phyloP scores from a whole-genome alignment of 1,139 yeast genomes.

The Diutina neorugosa region DNA sequence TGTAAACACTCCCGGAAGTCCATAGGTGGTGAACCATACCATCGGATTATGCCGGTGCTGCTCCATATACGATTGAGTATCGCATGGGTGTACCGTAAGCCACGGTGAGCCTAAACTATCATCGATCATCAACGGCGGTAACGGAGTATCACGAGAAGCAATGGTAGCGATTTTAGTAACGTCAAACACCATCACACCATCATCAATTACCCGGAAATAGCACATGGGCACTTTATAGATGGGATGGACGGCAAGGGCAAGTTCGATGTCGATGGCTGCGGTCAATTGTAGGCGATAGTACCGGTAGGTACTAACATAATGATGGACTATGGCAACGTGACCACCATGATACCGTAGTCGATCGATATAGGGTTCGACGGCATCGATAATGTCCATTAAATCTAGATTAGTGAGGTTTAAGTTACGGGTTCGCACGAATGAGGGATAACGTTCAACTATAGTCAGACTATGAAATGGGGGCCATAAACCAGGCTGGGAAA shows the following conservation, averaged over 20 bases:
- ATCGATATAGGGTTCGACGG: not conserved
- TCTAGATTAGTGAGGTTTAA: not conserved
- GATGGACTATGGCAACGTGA: not conserved
- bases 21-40: slow-evolving; percentile 1
- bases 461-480: not conserved
- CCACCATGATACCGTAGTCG: not conserved
- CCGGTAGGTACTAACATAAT: not conserved
- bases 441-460: not conserved
- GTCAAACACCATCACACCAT: not conserved
- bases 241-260: slow-evolving; percentile 19
- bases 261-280: slow-evolving; percentile 7
- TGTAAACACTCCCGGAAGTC: not conserved
- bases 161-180: not conserved
- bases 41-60: not conserved
- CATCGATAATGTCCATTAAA: not conserved
- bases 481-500: not conserved
- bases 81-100: not conserved
- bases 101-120: not conserved
- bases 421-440: not conserved
- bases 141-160: not conserved
- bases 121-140: not conserved
- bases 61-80: not conserved
- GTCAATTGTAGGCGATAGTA: not conserved
- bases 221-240: slow-evolving; percentile 23
- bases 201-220: slow-evolving; percentile 9